Percentiles rank a stretch among this genome's conserved stretches.
phyloP scores from a whole-genome alignment of 495 filamentous ascomycete species.

The Parmelia sp. region DNA sequence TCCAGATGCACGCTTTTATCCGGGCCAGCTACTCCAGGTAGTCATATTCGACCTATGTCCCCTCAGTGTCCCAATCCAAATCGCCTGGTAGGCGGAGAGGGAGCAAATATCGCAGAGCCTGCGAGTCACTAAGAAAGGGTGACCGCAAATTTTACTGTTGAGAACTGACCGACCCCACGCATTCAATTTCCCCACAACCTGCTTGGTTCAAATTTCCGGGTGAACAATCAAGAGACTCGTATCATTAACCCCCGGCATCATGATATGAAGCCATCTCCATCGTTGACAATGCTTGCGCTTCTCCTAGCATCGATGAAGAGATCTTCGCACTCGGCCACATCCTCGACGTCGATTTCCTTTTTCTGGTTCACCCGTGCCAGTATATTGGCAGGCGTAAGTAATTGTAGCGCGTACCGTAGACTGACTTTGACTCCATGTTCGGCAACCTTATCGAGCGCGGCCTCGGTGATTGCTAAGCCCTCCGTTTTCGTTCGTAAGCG shows the following conservation, averaged over 20 bases:
- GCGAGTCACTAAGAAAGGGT: neutral
- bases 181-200: neutral
- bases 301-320: conserved; percentile 85
- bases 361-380: conserved; percentile 64
- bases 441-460: conserved; percentile 76
- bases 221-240: neutral
- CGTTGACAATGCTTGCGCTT: conserved; percentile 64
- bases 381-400: conserved; percentile 80
- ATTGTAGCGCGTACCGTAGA: conserved; percentile 84
- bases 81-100: neutral
- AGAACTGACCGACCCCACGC: neutral
- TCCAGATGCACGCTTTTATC: conserved; percentile 5
- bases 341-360: conserved; percentile 68
- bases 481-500: conserved; percentile 75
- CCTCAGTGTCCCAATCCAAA: neutral
- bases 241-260: conserved; percentile 25
- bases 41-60: neutral
- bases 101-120: neutral
- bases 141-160: neutral
- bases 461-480: conserved; percentile 68
- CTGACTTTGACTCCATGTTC: conserved; percentile 81
- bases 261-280: conserved; percentile 58
- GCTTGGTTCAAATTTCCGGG: neutral
- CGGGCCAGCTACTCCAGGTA: neutral
- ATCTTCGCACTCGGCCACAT: conserved; percentile 83